These are phyloP conservation scores for Tarenaya hassleriana DNA, from an alignment of 345 rosid species.

Conservation along the genomic window DNA sequence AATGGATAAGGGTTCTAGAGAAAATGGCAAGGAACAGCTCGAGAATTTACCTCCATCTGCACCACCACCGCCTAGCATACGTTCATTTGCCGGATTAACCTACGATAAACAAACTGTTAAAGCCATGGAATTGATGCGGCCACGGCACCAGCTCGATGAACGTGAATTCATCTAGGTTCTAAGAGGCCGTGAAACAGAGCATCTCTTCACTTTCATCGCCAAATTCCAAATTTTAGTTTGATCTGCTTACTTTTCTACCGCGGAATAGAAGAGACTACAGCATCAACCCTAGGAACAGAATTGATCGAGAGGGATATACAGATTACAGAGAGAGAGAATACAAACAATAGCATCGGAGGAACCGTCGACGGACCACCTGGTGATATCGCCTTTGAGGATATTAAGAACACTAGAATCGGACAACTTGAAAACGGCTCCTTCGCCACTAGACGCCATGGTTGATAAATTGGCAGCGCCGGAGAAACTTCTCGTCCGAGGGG, in stretches of 20 bases:
- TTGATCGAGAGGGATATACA: too few relatives aligned
- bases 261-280: too few relatives aligned
- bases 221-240: too few relatives aligned
- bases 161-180: too few relatives aligned
- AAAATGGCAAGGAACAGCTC: not conserved
- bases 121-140: not conserved
- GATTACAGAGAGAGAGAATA: slow-evolving; percentile 16
- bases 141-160: too few relatives aligned
- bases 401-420: slow-evolving; percentile 46
- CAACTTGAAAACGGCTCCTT: slow-evolving; percentile 35
- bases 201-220: too few relatives aligned
- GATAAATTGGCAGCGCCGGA: slow-evolving; percentile 19
- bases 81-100: slow-evolving; percentile 84
- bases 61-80: slow-evolving; percentile 93
- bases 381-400: slow-evolving; percentile 75
- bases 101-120: slow-evolving; percentile 13
- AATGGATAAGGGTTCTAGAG: not conserved
- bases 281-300: too few relatives aligned
- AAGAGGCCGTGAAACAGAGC: too few relatives aligned
- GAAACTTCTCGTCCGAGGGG: slow-evolving; percentile 4
- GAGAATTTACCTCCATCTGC: slow-evolving; percentile 69
- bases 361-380: slow-evolving; percentile 67
- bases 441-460: slow-evolving; percentile 38
- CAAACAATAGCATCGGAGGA: slow-evolving; percentile 80
- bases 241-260: too few relatives aligned